Percentiles rank a stretch among this genome's conserved stretches.
phyloP scores from a whole-genome alignment of 345 rosid genomes.

The Rhizophora apiculata region DNA sequence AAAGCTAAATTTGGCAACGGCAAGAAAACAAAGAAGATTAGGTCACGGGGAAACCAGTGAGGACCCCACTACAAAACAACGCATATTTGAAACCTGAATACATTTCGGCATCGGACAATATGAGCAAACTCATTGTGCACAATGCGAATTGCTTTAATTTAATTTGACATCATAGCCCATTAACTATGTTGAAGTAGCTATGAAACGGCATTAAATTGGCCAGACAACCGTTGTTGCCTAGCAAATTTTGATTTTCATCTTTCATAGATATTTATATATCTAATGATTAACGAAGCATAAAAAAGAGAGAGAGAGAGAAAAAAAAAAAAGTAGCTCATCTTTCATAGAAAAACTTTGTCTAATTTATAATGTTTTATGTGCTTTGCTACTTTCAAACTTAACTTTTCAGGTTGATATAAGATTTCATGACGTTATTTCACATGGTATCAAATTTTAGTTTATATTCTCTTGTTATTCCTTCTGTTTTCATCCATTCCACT shows the following conservation, averaged over 20 bases:
- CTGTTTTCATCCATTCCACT: too few relatives aligned
- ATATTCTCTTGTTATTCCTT: too few relatives aligned
- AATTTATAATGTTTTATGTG: too few relatives aligned
- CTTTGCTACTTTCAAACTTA: too few relatives aligned
- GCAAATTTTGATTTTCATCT: not conserved
- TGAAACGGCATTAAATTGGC: not conserved
- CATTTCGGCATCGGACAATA: not conserved
- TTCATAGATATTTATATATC: not conserved
- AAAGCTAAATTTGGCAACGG: too few relatives aligned
- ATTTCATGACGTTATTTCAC: too few relatives aligned
- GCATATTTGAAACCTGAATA: not conserved
- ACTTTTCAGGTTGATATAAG: too few relatives aligned
- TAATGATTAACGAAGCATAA: too few relatives aligned
- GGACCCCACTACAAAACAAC: not conserved
- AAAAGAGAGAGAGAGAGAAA: too few relatives aligned
- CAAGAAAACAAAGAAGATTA: not conserved
- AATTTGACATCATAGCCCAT: not conserved
- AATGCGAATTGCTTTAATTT: not conserved
- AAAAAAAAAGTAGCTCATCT: too few relatives aligned
- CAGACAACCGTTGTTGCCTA: not conserved
- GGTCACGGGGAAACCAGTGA: not conserved
- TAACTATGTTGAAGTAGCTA: not conserved
- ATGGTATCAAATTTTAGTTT: too few relatives aligned
- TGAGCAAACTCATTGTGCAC: not conserved
- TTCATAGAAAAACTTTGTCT: too few relatives aligned